Percentiles rank a stretch among this genome's conserved stretches.
Evolutionary conservation across 2,329 filamentous ascomycete genomes (phyloP).

Genomic region (Amauroascus niger): DNA sequence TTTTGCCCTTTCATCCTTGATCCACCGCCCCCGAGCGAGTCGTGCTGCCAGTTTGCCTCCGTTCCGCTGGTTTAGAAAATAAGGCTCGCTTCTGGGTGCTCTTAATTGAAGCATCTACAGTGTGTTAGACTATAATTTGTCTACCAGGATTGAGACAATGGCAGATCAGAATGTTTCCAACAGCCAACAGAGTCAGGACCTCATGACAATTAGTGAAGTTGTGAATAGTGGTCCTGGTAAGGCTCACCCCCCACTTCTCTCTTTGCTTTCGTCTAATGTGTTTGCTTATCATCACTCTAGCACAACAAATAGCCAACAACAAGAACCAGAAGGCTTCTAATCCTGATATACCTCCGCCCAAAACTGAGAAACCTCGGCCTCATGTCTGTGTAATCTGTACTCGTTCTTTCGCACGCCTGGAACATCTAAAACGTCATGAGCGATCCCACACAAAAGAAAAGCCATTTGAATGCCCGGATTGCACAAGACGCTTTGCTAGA

Average conservation of each 20-base stretch:
- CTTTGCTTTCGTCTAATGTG: conserved; percentile 12
- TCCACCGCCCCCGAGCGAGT: not conserved
- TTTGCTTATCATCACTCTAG: conserved; percentile 11
- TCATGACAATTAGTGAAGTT: conserved; percentile 36
- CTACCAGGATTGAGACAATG: conserved; percentile 23
- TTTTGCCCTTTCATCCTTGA: not conserved
- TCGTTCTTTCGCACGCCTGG: conserved; percentile 84
- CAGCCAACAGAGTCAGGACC: conserved; percentile 31
- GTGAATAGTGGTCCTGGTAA: conserved; percentile 33
- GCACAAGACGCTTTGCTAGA: conserved; percentile 85
- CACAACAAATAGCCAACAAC: conserved; percentile 12
- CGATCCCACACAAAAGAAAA: conserved; percentile 98
- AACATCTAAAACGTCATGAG: conserved; percentile 95
- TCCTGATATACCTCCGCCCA: conserved; percentile 43
- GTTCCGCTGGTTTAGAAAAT: not conserved
- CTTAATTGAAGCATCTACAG: not conserved
- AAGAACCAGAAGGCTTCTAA: conserved; percentile 10
- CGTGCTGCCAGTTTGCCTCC: not conserved
- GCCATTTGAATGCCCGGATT: conserved; percentile 94
- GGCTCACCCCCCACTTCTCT: conserved; percentile 15
- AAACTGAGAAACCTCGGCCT: conserved; percentile 93
- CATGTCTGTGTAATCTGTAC: conserved; percentile 88
- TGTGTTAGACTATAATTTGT: not conserved
- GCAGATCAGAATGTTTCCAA: conserved; percentile 28
- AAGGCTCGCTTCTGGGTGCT: not conserved